phyloP scores from a whole-genome alignment of 2,329 filamentous ascomycete species.

The Cephalotrichum gorgonifer region DNA sequence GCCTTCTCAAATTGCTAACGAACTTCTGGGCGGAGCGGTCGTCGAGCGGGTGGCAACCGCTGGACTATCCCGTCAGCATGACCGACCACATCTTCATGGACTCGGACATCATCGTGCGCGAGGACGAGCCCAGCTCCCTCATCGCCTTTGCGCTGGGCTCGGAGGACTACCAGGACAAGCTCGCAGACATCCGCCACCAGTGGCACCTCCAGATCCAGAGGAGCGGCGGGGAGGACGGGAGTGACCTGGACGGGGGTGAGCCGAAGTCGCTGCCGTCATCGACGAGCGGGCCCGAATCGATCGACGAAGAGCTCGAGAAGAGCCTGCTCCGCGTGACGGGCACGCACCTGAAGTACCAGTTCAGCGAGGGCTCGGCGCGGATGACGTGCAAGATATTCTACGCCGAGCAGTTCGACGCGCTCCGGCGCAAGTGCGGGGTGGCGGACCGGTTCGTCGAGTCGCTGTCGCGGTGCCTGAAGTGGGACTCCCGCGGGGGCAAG shows the following conservation, averaged over 20 bases:
- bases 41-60: slow-evolving; percentile 81
- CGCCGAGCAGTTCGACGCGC: slow-evolving; percentile 92
- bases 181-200: slow-evolving; percentile 46
- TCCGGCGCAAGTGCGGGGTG: slow-evolving; percentile 85
- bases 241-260: background rate
- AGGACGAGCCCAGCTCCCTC: slow-evolving; percentile 93
- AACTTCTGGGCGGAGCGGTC: slow-evolving; percentile 99
- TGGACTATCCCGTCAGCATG: slow-evolving; percentile 83
- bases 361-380: slow-evolving; percentile 83
- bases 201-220: slow-evolving; percentile 10
- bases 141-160: slow-evolving; percentile 89
- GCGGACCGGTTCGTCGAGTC: slow-evolving; percentile 92
- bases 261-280: background rate
- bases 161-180: slow-evolving; percentile 74
- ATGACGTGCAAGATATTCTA: slow-evolving; percentile 99
- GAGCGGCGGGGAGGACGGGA: slow-evolving; percentile 1
- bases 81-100: slow-evolving; percentile 95
- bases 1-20: slow-evolving; percentile 87
- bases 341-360: slow-evolving; percentile 92
- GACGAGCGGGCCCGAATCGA: slow-evolving; percentile 10
- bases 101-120: slow-evolving; percentile 91
- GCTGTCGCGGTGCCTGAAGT: slow-evolving; percentile 88
- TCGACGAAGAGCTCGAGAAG: slow-evolving; percentile 69
- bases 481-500: slow-evolving; percentile 96
- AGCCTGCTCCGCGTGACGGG: slow-evolving; percentile 76